Base-by-base conservation (phyloP, 352 stramenopile species). In the Aphanomyces cochlioides region DNA sequence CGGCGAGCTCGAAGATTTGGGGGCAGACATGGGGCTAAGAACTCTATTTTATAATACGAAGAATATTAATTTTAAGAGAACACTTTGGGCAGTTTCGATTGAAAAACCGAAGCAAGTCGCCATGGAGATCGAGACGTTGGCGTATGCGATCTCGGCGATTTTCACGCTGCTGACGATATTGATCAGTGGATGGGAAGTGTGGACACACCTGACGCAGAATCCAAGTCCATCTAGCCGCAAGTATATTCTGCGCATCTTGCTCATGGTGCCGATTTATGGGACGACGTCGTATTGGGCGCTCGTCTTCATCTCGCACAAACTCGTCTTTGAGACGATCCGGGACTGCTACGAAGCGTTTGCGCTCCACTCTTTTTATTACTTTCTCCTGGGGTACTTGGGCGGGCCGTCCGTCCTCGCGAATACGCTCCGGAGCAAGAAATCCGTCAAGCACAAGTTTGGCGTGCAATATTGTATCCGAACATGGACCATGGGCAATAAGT, bases 181-280 rank as follows among this genome's bases (percentile, higher is more conserved):
- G 47, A 76, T 94, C 17, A 92, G 82, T 21, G 88, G 86, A 3
- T 93, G 86, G 88, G 81, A 93, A 65, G 93, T 95, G 72, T 95
- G 86, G 86, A 94, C 86, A 71, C 88, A 95, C 71, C 66, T 95
- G 63, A 78, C 92, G 59, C 92, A 92, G 75, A 95, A 95, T 73
- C 88, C 86, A 68, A 84, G 82, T 66, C 76, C 85, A 5, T 72
- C 79, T 41, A 90, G 93, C 76, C 86, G 88, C 75, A 97, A 93
- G 79, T 89, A 96, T 69, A 90, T 98, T 60, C 91, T 98, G 73
- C 88, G 92, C 43, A 98, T 98, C 61, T 75, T 98, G 21, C 89
- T 96, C 71, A 98, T 98, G 92, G 90, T 98, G 37, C 92, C 92
- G 17, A 93, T 97, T 67, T 98, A 97, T 83, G 90, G 80, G 36